These are phyloP conservation scores for Persicaria tinctoria DNA, from an alignment of 148 eudicot species.

Conservation along the genomic window DNA sequence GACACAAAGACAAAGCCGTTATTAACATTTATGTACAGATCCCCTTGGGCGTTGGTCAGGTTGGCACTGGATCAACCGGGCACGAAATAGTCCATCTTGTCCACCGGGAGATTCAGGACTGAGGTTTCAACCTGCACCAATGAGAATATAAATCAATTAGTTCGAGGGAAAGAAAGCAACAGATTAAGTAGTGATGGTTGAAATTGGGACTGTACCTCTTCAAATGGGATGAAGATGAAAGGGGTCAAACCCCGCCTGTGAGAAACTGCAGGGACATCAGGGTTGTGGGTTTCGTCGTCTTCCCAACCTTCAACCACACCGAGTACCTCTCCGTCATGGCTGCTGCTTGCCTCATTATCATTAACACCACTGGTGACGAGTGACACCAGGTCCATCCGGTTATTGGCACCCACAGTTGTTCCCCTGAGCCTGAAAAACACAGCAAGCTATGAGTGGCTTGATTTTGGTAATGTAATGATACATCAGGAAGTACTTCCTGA, in stretches of 20 bases:
- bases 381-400: constrained; percentile 77
- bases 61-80: constrained; percentile 44
- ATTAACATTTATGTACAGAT: neutral
- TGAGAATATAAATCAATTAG: neutral
- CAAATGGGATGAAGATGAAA: constrained; percentile 86
- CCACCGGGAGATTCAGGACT: constrained; percentile 74
- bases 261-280: constrained; percentile 89
- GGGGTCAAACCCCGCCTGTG: constrained; percentile 80
- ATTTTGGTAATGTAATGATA: neutral
- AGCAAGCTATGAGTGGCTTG: neutral
- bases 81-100: constrained; percentile 83
- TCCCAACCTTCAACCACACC: constrained; percentile 84
- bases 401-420: constrained; percentile 77
- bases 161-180: neutral
- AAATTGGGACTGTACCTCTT: constrained; percentile 48
- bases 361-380: constrained; percentile 82
- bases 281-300: constrained; percentile 87
- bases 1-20: no score
- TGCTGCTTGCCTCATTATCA: constrained; percentile 42
- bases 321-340: constrained; percentile 58
- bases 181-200: neutral
- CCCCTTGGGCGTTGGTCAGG: neutral
- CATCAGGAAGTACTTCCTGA: neutral
- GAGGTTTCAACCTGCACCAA: constrained; percentile 73
- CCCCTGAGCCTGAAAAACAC: constrained; percentile 61